Conservation (phyloP, 345 rosid species). For the Syzygium aromaticum region DNA sequence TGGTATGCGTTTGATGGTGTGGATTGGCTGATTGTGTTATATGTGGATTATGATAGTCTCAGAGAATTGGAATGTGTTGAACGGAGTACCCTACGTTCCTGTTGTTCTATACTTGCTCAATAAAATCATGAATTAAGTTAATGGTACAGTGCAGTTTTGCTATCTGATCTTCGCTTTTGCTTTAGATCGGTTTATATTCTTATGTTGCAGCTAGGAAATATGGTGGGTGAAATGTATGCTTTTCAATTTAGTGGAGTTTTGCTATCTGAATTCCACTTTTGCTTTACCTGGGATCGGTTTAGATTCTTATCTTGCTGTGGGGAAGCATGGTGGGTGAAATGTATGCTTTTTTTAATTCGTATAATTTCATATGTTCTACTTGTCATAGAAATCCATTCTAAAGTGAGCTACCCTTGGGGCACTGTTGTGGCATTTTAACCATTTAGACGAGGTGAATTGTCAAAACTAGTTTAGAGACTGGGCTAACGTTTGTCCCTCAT, state of each 20-base stretch:
- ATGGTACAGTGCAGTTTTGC: neutral
- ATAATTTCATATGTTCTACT: neutral
- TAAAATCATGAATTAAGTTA: neutral
- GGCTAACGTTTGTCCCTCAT: neutral
- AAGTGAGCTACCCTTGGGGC: neutral
- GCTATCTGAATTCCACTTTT: neutral
- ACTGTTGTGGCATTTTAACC: neutral
- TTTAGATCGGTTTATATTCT: too few relatives aligned
- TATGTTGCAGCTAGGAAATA: too few relatives aligned
- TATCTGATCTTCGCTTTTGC: too few relatives aligned
- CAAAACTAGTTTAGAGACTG: neutral
- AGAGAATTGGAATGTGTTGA: neutral
- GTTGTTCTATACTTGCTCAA: neutral
- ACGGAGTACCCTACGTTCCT: neutral
- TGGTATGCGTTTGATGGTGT: neutral
- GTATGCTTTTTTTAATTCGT: neutral
- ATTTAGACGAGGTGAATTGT: neutral
- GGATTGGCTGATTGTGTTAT: neutral
- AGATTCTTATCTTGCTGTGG: neutral
- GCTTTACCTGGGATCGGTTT: rapidly evolving
- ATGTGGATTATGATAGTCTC: neutral
- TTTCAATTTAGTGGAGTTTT: neutral
- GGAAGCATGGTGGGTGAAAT: neutral
- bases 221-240: too few relatives aligned
- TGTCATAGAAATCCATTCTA: neutral